Conservation (phyloP, 306 rosid genomes). For the Cicer judaicum region DNA sequence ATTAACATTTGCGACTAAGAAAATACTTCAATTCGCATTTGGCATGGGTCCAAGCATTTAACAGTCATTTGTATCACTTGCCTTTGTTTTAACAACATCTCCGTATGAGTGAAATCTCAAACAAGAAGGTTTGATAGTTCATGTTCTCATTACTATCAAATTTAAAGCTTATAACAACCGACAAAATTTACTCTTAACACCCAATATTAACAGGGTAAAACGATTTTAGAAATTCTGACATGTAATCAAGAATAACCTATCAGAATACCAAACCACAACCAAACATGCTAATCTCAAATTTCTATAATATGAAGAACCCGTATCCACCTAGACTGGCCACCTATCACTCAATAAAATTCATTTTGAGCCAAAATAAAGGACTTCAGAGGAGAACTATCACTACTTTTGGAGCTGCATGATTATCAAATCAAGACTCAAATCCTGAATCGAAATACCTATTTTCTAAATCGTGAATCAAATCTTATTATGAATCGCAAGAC, state of each 20-base stretch:
- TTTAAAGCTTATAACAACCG: not conserved
- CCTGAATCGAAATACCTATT: not conserved
- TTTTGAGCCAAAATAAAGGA: constrained; percentile 15
- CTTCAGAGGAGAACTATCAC: constrained; percentile 13
- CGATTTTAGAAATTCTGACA: not conserved
- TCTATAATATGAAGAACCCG: not conserved
- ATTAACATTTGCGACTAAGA: not conserved
- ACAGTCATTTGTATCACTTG: constrained; percentile 6
- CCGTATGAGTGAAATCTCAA: constrained; percentile 14
- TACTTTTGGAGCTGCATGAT: not conserved
- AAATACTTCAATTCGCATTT: not conserved
- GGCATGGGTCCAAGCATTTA: constrained; percentile 19
- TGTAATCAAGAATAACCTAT: constrained; percentile 24
- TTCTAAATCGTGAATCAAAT: not conserved
- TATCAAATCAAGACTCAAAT: not conserved
- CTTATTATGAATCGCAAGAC: not conserved
- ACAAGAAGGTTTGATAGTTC: constrained; percentile 30
- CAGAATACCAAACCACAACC: constrained; percentile 1
- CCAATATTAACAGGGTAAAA: not conserved
- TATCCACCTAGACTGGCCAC: constrained; percentile 29
- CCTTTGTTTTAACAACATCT: not conserved
- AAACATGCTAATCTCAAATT: constrained; percentile 7
- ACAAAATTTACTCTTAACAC: not conserved
- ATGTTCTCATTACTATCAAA: not conserved
- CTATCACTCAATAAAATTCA: not conserved